Conservation (phyloP, 371 early-diverging fungal genomes). For the Furculomyces boomerangus region DNA sequence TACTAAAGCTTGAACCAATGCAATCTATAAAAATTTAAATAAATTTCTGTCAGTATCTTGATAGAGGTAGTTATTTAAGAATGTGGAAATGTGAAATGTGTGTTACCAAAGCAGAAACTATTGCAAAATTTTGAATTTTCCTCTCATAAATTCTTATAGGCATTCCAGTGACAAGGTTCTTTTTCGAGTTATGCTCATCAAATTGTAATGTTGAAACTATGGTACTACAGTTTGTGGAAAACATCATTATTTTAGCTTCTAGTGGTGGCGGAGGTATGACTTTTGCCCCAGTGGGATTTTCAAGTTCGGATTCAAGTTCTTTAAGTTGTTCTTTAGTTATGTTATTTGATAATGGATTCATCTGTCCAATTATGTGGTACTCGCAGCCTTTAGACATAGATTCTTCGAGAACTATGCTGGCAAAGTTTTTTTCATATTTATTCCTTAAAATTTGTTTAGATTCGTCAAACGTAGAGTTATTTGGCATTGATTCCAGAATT, state of each 20-base stretch:
- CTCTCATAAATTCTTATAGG: background rate
- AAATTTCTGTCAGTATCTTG: background rate
- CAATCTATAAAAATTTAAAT: background rate
- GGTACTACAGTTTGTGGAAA: background rate
- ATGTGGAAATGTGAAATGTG: background rate
- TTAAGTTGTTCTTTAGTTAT: background rate
- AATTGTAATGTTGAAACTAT: background rate
- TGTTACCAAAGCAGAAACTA: background rate
- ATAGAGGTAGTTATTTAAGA: background rate
- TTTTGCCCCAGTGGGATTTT: background rate
- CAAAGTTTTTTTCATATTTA: background rate
- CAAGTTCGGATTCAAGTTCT: background rate
- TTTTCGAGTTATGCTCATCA: no score
- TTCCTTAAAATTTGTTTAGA: constrained; percentile 4
- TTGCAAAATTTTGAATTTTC: background rate
- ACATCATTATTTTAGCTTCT: background rate
- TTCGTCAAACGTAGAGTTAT: constrained; percentile 22
- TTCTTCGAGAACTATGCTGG: background rate
- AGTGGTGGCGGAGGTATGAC: background rate
- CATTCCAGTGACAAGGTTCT: background rate
- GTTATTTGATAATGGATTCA: background rate
- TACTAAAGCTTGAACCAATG: constrained; percentile 30
- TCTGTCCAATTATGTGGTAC: background rate
- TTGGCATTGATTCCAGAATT: constrained; percentile 35
- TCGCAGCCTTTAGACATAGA: background rate